These are phyloP conservation scores for Nakaseomyces bracarensis DNA, from an alignment of 1,139 yeast genomes.

Conservation along the genomic window DNA sequence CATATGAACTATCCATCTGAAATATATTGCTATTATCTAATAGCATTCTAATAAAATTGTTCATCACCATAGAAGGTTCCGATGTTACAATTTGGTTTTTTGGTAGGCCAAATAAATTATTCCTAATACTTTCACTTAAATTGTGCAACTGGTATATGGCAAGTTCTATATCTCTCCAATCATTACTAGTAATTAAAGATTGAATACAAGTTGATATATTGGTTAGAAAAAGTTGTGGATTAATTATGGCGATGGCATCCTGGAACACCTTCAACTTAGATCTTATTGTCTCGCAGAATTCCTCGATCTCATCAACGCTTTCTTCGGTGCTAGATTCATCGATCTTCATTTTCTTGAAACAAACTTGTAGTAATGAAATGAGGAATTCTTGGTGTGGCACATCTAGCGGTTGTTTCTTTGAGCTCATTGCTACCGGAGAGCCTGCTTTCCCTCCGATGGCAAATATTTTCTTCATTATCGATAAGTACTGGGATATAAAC, in stretches of 20 bases:
- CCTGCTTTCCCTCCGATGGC: conserved; percentile 35
- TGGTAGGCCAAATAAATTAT: conserved; percentile 60
- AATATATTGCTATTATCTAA: conserved; percentile 36
- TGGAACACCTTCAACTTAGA: conserved; percentile 67
- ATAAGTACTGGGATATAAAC: conserved; percentile 64
- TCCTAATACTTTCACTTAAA: conserved; percentile 72
- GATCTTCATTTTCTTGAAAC: conserved; percentile 70
- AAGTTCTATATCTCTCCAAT: conserved; percentile 80
- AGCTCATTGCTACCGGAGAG: conserved; percentile 30
- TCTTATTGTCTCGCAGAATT: conserved; percentile 67
- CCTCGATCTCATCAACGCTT: conserved; percentile 58
- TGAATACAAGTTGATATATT: conserved; percentile 61
- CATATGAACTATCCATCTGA: conserved; percentile 60
- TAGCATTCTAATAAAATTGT: conserved; percentile 45
- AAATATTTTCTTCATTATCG: conserved; percentile 53
- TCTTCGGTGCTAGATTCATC: conserved; percentile 72
- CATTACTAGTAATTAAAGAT: conserved; percentile 39
- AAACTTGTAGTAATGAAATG: conserved; percentile 54
- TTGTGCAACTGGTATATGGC: conserved; percentile 76
- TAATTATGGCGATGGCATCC: conserved; percentile 72
- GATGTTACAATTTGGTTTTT: conserved; percentile 54
- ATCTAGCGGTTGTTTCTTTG: conserved; percentile 33
- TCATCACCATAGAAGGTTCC: conserved; percentile 52
- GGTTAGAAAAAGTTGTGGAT: conserved; percentile 64
- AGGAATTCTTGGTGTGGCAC: conserved; percentile 43